Base-by-base conservation (phyloP, 768 basidiomycete species). In the Trametes villosa region DNA sequence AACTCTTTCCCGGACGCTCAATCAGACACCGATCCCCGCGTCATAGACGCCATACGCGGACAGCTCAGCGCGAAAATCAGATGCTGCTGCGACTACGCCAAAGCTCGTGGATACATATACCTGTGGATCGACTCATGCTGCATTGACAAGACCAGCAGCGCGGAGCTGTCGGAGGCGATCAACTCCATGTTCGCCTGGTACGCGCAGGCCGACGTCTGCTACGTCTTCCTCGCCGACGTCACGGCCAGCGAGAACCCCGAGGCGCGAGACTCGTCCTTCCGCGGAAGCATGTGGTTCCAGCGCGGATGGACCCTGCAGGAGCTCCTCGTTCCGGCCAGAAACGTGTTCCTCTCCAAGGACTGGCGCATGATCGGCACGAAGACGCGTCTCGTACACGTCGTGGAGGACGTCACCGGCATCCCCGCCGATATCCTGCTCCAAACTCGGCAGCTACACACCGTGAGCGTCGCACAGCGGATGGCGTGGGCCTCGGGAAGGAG, bases 111-210 rank as follows among this genome's bases (percentile, higher is more conserved):
- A n/a, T n/a, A n/a, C n/a, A n/a, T n/a, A n/a, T n/a, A n/a, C n/a
- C 33, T 48, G 15, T 56, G 54, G 54, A n/a, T 48, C 54, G 45
- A 56, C 27, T 47, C 54, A 9, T 56, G 54, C 45, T 56, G 54
- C 33, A 56, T 56, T 48, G 41, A 56, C 45, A 20, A n/a, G n/a
- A n/a, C n/a, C n/a, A n/a, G n/a, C n/a, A n/a, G n/a, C n/a, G n/a
- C n/a, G n/a, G n/a, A n/a, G n/a, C n/a, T n/a, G n/a, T n/a, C n/a
- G n/a, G n/a, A n/a, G n/a, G n/a, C n/a, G n/a, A n/a, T n/a, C n/a
- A 53, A 42, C 53, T 42, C 53, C 20, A 42, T 42, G 30, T 53
- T 53, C 20, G 13, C n/a, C 13, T 53, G 53, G 53, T 53, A 53
- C 41, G 8, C 27, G 9, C 29, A 31, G 15, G 53, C 53, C 33